Conservation (phyloP, 2,329 filamentous ascomycete species). For the Aspergillus bombycis region DNA sequence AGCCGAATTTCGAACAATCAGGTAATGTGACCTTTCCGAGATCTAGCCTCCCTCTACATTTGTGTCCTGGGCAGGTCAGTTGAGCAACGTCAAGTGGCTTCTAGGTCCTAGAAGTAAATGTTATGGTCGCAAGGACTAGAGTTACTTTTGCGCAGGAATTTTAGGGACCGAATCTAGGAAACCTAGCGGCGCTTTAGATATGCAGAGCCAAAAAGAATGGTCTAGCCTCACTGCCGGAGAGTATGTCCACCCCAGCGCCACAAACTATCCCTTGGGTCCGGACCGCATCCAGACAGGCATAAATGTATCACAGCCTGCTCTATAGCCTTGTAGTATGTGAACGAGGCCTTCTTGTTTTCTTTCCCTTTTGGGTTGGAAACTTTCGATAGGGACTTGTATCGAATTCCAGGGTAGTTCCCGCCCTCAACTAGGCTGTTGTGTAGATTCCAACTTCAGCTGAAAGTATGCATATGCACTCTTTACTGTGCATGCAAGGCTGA, state of each 20-base stretch:
- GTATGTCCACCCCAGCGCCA: neutral
- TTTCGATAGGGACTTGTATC: neutral
- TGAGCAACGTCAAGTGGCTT: neutral
- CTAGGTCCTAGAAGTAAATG: neutral
- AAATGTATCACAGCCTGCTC: neutral
- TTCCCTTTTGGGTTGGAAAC: neutral
- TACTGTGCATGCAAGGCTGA: neutral
- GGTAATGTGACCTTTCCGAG: neutral
- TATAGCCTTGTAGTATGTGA: neutral
- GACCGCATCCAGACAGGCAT: neutral
- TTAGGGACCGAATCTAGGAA: neutral
- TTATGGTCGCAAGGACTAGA: neutral
- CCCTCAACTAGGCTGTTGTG: neutral
- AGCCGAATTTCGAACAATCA: neutral
- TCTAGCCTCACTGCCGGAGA: neutral
- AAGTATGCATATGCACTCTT: neutral
- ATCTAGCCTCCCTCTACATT: neutral
- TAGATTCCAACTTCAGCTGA: neutral
- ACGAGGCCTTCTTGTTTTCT: neutral
- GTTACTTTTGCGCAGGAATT: neutral
- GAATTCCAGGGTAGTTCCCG: neutral
- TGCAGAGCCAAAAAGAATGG: slow-evolving; percentile 1
- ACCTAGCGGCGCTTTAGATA: neutral
- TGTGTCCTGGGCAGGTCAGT: neutral
- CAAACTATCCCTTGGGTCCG: slow-evolving; percentile 2